Percentiles rank a stretch among this genome's conserved stretches.
These are phyloP conservation scores for Rhynchospora tenuis DNA, from an alignment of 176 grass and related monocot species.

Conservation along the genomic window DNA sequence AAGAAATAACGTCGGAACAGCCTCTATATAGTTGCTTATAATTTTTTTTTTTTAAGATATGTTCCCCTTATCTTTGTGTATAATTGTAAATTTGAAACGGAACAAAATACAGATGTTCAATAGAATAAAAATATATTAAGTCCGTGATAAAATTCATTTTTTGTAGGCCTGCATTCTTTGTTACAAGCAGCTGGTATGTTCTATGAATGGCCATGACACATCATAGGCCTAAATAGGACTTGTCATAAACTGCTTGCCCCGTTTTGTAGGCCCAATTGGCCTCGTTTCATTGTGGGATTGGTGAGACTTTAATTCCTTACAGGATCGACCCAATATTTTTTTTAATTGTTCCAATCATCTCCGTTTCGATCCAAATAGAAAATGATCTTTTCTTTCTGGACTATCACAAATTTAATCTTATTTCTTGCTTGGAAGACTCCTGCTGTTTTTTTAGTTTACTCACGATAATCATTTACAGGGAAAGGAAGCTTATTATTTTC, in stretches of 20 bases:
- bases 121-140: background rate
- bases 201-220: background rate
- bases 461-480: background rate
- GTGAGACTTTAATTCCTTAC: background rate
- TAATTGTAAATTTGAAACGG: background rate
- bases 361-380: background rate
- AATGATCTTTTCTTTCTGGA: background rate
- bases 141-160: background rate
- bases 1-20: too few relatives aligned
- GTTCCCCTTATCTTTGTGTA: background rate
- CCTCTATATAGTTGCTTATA: too few relatives aligned
- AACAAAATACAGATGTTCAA: background rate
- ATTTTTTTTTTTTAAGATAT: too few relatives aligned
- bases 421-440: background rate
- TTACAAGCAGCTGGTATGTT: background rate
- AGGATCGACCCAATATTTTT: background rate
- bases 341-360: background rate
- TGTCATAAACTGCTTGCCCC: background rate
- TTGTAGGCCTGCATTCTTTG: background rate
- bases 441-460: background rate
- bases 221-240: background rate
- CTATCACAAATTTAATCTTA: background rate
- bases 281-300: background rate
- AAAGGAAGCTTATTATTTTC: too few relatives aligned
- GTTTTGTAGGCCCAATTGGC: background rate